Evolutionary conservation across 805 yeast genomes (phyloP).

Genomic region (Komagataella pseudopastoris): DNA sequence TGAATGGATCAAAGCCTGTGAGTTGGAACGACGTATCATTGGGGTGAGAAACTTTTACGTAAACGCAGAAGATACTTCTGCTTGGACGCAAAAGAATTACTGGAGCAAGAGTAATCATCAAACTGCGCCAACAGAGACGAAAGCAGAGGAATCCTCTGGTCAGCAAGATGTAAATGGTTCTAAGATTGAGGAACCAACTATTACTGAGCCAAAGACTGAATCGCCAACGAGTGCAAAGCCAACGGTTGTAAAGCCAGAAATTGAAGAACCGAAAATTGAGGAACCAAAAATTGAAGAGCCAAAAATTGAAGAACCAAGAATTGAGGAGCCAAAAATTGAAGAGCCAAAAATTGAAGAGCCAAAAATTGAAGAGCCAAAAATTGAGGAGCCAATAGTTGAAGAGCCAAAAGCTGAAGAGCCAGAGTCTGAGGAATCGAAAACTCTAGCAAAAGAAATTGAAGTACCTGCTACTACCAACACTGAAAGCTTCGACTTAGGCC

Average conservation of each 20-base stretch:
- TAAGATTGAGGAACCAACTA: slow-evolving; percentile 1
- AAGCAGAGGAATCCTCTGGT: neutral
- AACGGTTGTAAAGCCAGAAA: slow-evolving; percentile 2
- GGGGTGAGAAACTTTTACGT: slow-evolving; percentile 84
- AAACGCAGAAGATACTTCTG: slow-evolving; percentile 32
- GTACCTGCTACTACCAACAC: too few relatives aligned
- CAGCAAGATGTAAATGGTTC: neutral
- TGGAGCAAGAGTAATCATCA: slow-evolving; percentile 6
- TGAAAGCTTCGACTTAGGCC: neutral
- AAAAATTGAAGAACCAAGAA: slow-evolving; percentile 2
- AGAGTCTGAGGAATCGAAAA: neutral
- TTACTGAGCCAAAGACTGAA: slow-evolving; percentile 2
- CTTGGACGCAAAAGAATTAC: slow-evolving; percentile 32
- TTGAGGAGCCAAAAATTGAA: slow-evolving; percentile 4
- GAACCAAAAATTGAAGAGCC: slow-evolving; percentile 4
- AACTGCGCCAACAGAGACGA: neutral
- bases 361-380: slow-evolving; percentile 4
- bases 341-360: slow-evolving; percentile 3
- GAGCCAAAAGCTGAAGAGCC: slow-evolving; percentile 1
- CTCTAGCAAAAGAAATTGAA: neutral
- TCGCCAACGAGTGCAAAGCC: slow-evolving; percentile 2
- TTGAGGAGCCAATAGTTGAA: slow-evolving; percentile 2
- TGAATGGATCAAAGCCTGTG: slow-evolving; percentile 95
- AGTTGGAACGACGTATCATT: slow-evolving; percentile 73
- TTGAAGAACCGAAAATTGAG: slow-evolving; percentile 5